Percentiles rank a stretch among this genome's conserved stretches.
phyloP scores from a whole-genome alignment of 306 rosid genomes.

The Ceratonia siliqua region DNA sequence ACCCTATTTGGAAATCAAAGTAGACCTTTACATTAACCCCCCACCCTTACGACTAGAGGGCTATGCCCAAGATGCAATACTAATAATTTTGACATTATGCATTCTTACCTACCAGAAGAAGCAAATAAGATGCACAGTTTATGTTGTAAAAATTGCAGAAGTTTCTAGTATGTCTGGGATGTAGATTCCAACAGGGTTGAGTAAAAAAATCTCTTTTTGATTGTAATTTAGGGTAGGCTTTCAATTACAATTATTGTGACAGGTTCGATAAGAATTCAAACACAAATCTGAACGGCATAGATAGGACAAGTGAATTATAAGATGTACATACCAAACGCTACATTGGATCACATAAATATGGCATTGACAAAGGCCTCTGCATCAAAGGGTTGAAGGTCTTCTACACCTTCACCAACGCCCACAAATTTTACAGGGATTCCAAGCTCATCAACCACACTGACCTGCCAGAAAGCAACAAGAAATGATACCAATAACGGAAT shows the following conservation, averaged over 20 bases:
- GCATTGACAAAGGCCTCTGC: conserved; percentile 94
- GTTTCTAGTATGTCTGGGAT: background rate
- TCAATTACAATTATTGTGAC: background rate
- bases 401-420: conserved; percentile 92
- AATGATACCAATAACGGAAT: background rate
- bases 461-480: conserved; percentile 53
- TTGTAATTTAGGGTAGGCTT: background rate
- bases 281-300: background rate
- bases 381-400: conserved; percentile 95
- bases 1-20: too few relatives aligned
- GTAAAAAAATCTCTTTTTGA: background rate
- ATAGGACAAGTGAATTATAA: background rate
- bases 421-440: conserved; percentile 95
- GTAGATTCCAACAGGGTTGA: background rate
- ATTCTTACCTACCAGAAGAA: background rate
- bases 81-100: background rate
- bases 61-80: too few relatives aligned
- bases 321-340: conserved; percentile 32
- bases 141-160: background rate
- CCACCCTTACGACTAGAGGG: too few relatives aligned
- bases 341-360: conserved; percentile 58
- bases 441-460: conserved; percentile 93
- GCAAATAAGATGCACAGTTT: background rate
- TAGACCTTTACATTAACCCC: too few relatives aligned
- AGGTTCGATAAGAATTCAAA: background rate